phyloP scores from a whole-genome alignment of 108 stramenopile genomes.

The Stephanodiscus triporus region DNA sequence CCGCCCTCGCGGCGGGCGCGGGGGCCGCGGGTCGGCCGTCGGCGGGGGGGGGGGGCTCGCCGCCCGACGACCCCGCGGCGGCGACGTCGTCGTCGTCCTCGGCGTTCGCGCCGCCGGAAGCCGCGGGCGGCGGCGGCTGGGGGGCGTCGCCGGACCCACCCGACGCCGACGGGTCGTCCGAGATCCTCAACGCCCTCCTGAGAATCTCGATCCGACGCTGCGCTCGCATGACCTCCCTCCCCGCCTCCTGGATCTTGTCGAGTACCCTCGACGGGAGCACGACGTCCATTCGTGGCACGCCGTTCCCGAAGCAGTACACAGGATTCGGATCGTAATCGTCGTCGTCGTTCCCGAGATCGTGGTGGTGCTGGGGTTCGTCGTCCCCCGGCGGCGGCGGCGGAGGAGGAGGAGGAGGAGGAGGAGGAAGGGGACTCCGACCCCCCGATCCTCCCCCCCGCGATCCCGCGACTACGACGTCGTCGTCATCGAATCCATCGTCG shows the following conservation, averaged over 20 bases:
- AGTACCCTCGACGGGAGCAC: conserved; percentile 21
- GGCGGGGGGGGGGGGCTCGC: neutral
- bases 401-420: no score
- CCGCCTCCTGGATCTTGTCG: conserved; percentile 26
- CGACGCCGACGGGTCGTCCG: neutral
- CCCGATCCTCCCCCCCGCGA: neutral
- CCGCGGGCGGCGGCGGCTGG: neutral
- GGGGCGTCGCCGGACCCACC: neutral
- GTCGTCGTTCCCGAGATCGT: no score
- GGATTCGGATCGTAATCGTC: conserved; percentile 17
- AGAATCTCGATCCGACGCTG: conserved; percentile 30
- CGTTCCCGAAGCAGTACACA: conserved; percentile 37
- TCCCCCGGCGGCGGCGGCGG: no score
- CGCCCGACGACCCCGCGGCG: neutral
- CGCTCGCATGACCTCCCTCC: conserved; percentile 30
- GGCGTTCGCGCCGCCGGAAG: neutral
- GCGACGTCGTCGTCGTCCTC: neutral
- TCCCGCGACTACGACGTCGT: neutral
- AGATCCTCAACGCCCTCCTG: conserved; percentile 7
- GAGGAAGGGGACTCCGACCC: no score
- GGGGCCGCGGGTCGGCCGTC: neutral
- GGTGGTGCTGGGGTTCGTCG: no score
- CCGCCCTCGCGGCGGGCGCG: neutral
- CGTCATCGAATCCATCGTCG: no score
- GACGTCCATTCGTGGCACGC: conserved; percentile 38